These are phyloP conservation scores for Colletotrichum agaves DNA, from an alignment of 2,329 filamentous ascomycete genomes.

Conservation along the genomic window DNA sequence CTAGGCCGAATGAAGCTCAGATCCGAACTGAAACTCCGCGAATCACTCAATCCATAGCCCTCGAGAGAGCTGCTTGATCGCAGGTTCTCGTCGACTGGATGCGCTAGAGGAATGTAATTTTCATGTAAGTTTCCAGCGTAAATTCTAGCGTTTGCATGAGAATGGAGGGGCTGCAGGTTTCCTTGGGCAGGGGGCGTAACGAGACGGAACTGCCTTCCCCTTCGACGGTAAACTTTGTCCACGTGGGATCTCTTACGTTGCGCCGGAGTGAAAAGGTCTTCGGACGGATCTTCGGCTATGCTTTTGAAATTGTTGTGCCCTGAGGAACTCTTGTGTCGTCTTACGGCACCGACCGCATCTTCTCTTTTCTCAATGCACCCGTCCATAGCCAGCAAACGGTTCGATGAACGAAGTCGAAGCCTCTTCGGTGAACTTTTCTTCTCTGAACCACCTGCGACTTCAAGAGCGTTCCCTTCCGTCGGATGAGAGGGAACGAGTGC, in stretches of 20 bases:
- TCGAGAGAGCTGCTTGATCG: slow-evolving; percentile 25
- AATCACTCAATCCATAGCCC: slow-evolving; percentile 23
- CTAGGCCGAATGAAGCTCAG: slow-evolving; percentile 13
- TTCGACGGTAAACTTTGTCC: slow-evolving; percentile 1
- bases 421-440: slow-evolving; percentile 34
- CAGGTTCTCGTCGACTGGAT: slow-evolving; percentile 22
- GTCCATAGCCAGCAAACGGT: not conserved
- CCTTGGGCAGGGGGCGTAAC: not conserved
- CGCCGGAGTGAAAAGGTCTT: slow-evolving; percentile 9
- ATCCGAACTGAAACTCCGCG: slow-evolving; percentile 31
- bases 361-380: not conserved
- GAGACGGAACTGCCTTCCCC: slow-evolving; percentile 18
- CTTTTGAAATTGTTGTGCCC: not conserved
- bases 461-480: not conserved
- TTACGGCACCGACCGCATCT: slow-evolving; percentile 12
- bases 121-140: slow-evolving; percentile 10
- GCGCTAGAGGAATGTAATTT: slow-evolving; percentile 31
- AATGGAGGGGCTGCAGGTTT: not conserved
- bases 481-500: not conserved
- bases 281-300: not conserved
- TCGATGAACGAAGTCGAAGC: slow-evolving; percentile 42
- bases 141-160: not conserved
- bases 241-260: not conserved
- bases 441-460: too few species aligned
- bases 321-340: not conserved